Evolutionary conservation across 352 stramenopile species (phyloP), one percentile per base, ranked within the genome.

Genomic region (Globisporangium apiculatum): DNA sequence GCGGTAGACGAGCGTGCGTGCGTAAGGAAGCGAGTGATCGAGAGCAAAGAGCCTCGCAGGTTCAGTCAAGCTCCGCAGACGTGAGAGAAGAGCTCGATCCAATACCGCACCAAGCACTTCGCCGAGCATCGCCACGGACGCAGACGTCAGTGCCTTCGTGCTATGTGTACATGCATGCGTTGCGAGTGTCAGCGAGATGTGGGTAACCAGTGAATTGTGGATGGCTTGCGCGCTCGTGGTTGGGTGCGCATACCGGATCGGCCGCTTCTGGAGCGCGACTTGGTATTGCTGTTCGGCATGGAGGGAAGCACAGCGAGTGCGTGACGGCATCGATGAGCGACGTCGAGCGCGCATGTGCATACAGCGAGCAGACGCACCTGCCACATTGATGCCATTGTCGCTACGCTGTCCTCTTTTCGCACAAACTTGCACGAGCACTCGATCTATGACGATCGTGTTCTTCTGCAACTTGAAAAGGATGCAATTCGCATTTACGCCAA

Each of bases 111-210:
- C 81, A 37, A 89, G 54, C 37, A 88, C 60, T 70, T 91, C 81
- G 42, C 81, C 81, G 0, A 87, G 64, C 60, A 79, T 81, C 14
- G 75, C 78, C 17, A 91, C 79, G 0, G 61, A 67, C 4, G 68
- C 81, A 9, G 81, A 88, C 12, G 81, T 91, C 49, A 86, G 50
- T 5, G 78, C 65, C 56, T 91, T 91, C 14, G 81, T 91, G 17
- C 79, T 89, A 51, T 24, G 15, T 48, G 15, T 2, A 15, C 7
- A 31, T 24, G n/a, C 10, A 14, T 48, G 43, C 4, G 45, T 31
- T 31, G 24, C 24, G 24, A 31, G 24, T 31, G 24, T 31, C 24
- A 31, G 2, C 24, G 24, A 31, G 24, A 31, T 31, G 24, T 31
- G 24, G 24, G 24, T 31, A 31, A 3, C 24, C 2, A 31, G 24